Evolutionary conservation across 2,329 filamentous ascomycete species (phyloP), one percentile per base, ranked within the genome.

Genomic region (Nothophaeocryptopus gaeumannii): DNA sequence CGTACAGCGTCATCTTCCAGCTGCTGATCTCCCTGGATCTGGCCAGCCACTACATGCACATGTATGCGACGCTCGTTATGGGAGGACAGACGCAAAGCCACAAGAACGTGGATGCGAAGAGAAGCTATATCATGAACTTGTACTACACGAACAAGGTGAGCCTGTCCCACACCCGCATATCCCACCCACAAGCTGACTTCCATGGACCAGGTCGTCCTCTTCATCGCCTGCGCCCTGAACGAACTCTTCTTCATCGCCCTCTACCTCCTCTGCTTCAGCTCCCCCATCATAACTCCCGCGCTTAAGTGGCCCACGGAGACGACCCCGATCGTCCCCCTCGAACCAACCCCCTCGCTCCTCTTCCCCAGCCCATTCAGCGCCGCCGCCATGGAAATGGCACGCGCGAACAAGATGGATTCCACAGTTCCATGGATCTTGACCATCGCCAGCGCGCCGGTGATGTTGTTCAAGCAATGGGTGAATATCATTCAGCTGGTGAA

Each of bases 171-270:
- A 8, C 26, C 41, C 10, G 11, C 9, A 20, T n/a, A 10, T 2
- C 13, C 16, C 13, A 35, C 12, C 16, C 31, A 12, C 34, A 16
- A 47, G 5, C 15, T 15, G 42, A 16, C 29, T 12, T 32, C 16
- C 43, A 60, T 26, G 20, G 7, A 26, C 20, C 20, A 96, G 92
- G 86, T 78, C 47, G 91, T 99, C 39, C 80, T 99, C 36, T 99
- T 99, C 75, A 73, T 89, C 55, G 88, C 89, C 73, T 99, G 93
- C 77, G 79, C 83, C 50, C 74, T 95, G 59, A 99, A 99, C 71
- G 93, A 99, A 73, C 74, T 91, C 58, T 99, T 96, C 80, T 99
- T 99, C 79, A 96, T 99, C 67, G 91, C 89, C 29, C 83, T 99
- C 55, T 99, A 99, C 75, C 86, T 99, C 46, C 85, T 99, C 52